Conservation (phyloP, 129 eudicot genomes). For the Silybum marianum region DNA sequence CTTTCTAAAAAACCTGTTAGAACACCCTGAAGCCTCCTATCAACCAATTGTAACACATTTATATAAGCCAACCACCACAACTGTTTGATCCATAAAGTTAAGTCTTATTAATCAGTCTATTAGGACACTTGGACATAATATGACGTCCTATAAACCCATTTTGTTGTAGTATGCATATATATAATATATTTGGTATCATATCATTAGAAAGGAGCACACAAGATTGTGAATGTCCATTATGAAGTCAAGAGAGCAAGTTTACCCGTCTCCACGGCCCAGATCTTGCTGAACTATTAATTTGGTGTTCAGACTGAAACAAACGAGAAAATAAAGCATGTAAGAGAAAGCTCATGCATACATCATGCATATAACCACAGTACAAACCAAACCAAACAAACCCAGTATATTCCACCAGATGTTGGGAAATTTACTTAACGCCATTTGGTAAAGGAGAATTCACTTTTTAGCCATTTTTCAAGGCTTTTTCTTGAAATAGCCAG, state of each 20-base stretch:
- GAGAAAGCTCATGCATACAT: not conserved
- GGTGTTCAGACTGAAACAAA: conserved; percentile 50
- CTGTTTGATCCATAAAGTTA: not conserved
- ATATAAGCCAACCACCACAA: not conserved
- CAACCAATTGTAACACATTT: not conserved
- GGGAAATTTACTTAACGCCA: too few species aligned
- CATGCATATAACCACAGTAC: not conserved
- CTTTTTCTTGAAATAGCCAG: too few species aligned
- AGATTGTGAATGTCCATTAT: conserved; percentile 3
- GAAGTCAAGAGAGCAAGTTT: conserved; percentile 11
- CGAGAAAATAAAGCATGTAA: conserved; percentile 14
- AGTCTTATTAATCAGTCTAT: not conserved
- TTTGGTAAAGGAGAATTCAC: too few species aligned
- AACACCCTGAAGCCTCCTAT: not conserved
- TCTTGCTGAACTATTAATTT: conserved; percentile 49
- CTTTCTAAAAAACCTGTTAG: not conserved
- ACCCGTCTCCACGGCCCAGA: conserved; percentile 99
- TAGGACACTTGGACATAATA: not conserved
- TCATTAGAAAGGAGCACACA: not conserved
- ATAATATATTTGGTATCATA: not conserved
- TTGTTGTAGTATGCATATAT: not conserved
- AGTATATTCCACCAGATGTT: not conserved
- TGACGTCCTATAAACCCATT: not conserved
- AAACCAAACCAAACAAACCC: not conserved
- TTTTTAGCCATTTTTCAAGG: too few species aligned